Evolutionary conservation across 352 stramenopile species (phyloP), one percentile per base, ranked within the genome.

Genomic region (Globisporangium recalcitrans): DNA sequence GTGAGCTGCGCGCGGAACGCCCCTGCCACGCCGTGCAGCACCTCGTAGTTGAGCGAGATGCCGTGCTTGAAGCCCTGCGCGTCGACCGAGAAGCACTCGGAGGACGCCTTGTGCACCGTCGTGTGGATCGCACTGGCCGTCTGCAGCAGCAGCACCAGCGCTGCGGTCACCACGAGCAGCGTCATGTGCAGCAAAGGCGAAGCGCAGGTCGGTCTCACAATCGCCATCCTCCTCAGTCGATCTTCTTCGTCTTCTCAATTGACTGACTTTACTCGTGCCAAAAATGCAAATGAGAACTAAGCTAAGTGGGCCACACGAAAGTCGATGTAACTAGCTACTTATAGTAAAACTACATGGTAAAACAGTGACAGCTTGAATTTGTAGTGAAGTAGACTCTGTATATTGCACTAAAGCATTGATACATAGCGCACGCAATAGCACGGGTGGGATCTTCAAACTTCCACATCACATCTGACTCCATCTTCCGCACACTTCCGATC

Each of bases 41-140:
- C 81, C 52, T 95, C 81, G 67, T 93, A 93, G 67, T 93, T 95
- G 62, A 95, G 80, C 40, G 86, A 95, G 53, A 95, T 83, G 47
- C 86, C 86, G 63, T 93, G 80, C 65, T 95, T 90, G 60, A 78
- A 87, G 61, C 58, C 76, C 58, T 81, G 71, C 36, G 78, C 83
- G 7, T 91, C 78, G 38, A 95, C 74, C 9, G 71, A 76, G 64
- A 93, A 93, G 62, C 83, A 93, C 73, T 93, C 84, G 34, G 66
- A 62, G 1, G 68, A 65, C 8, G 71, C 61, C 32, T 64, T 70
- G 13, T 73, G 61, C 31, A 93, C 72, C 46, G 58, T 80, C 56
- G 77, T 72, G 21, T 93, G 80, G 47, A 93, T 60, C 31, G 77
- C 71, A 1, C 46, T 40, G 27, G 60, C 51, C 13, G 21, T 36